phyloP scores from a whole-genome alignment of 495 filamentous ascomycete species.

The Hypoxylon rickii region DNA sequence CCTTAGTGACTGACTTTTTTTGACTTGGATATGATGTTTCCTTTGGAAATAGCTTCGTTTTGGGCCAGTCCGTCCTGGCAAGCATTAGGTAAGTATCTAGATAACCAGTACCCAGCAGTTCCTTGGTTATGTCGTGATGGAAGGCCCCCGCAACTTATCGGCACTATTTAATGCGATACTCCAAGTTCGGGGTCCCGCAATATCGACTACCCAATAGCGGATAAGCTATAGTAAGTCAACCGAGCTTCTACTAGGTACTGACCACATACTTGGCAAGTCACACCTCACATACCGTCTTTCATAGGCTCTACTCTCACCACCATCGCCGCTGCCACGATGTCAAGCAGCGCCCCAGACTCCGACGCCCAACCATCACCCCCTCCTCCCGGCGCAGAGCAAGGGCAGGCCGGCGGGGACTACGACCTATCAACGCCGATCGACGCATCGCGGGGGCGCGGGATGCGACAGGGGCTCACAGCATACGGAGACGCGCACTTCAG shows the following conservation, averaged over 20 bases:
- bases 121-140: slow-evolving; percentile 28
- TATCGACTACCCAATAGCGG: not conserved
- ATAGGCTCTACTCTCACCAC: not conserved
- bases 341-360: not conserved
- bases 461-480: slow-evolving; percentile 64
- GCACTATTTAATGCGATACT: slow-evolving; percentile 23
- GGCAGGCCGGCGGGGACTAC: slow-evolving; percentile 49
- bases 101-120: not conserved
- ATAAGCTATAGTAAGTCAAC: too few relatives aligned
- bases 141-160: slow-evolving; percentile 19
- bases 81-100: slow-evolving; percentile 10
- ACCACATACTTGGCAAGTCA: too few relatives aligned
- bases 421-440: slow-evolving; percentile 55
- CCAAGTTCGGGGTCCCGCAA: slow-evolving; percentile 19
- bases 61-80: slow-evolving; percentile 10
- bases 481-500: slow-evolving; percentile 74
- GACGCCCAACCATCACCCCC: too few relatives aligned
- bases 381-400: not conserved
- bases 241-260: too few relatives aligned
- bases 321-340: not conserved
- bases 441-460: slow-evolving; percentile 54
- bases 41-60: too few relatives aligned
- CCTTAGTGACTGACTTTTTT: too few relatives aligned
- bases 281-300: not conserved
- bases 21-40: not conserved